phyloP scores from a whole-genome alignment of 352 stramenopile genomes.

The Globisporangium lucens region DNA sequence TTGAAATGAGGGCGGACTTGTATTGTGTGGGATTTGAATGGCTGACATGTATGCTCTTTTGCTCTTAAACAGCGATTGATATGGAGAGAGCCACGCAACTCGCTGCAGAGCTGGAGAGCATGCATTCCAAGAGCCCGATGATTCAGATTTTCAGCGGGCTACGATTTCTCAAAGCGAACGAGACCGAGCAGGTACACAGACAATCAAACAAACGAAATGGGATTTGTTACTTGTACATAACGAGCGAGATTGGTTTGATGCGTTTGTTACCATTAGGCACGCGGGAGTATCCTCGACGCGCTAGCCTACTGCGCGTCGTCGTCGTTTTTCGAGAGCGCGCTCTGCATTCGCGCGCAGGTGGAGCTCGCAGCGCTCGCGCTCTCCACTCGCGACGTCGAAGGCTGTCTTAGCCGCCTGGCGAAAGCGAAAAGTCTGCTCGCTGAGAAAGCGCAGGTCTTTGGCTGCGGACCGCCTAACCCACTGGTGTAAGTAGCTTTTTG shows the following conservation, averaged over 20 bases:
- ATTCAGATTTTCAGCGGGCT: slow-evolving; percentile 41
- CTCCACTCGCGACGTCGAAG: slow-evolving; percentile 48
- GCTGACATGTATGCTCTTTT: not conserved
- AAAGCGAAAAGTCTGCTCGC: slow-evolving; percentile 35
- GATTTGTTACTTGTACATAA: too few relatives aligned
- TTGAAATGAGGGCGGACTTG: not conserved
- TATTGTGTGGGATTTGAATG: not conserved
- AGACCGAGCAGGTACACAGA: slow-evolving; percentile 26
- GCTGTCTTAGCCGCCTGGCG: slow-evolving; percentile 48
- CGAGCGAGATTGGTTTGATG: too few relatives aligned
- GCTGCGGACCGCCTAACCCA: slow-evolving; percentile 27
- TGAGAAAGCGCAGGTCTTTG: slow-evolving; percentile 46
- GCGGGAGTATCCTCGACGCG: slow-evolving; percentile 45
- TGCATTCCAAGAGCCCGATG: slow-evolving; percentile 50
- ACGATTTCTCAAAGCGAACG: slow-evolving; percentile 21
- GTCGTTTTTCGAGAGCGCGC: slow-evolving; percentile 58
- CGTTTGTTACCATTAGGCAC: slow-evolving; percentile 27
- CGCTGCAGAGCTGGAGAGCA: slow-evolving; percentile 21
- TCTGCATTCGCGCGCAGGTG: slow-evolving; percentile 58
- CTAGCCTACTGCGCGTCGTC: slow-evolving; percentile 57
- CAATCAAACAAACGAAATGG: too few relatives aligned
- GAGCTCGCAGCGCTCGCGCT: slow-evolving; percentile 49
- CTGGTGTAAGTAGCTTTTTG: slow-evolving; percentile 35
- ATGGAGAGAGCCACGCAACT: slow-evolving; percentile 28
- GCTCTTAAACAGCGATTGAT: slow-evolving; percentile 28